phyloP scores from a whole-genome alignment of 345 rosid genomes.

The Linum trigynum region DNA sequence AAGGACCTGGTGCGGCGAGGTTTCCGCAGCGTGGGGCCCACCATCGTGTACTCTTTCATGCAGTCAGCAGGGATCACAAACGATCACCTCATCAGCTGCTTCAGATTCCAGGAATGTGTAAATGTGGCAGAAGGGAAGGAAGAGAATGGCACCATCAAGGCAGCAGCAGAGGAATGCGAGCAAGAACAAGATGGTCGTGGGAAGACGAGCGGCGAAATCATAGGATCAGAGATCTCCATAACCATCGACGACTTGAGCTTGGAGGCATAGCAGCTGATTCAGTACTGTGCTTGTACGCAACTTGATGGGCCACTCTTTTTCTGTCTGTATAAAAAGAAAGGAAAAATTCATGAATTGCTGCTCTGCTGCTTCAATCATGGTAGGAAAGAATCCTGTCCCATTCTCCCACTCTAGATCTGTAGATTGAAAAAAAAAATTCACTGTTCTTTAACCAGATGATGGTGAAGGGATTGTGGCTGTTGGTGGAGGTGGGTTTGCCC shows the following conservation, averaged over 20 bases:
- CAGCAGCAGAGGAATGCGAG: not conserved
- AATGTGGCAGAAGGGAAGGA: conserved; percentile 33
- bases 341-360: too few species aligned
- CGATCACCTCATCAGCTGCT: conserved; percentile 79
- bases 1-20: conserved; percentile 93
- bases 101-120: conserved; percentile 73
- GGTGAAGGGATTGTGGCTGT: conserved; percentile 15
- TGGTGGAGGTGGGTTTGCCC: conserved; percentile 9
- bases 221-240: conserved; percentile 30
- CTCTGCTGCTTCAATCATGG: conserved; percentile 14
- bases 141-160: conserved; percentile 19
- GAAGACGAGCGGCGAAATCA: not conserved
- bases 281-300: too few species aligned
- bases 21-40: conserved; percentile 82
- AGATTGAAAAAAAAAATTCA: conserved; percentile 24
- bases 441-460: conserved; percentile 19
- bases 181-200: conserved; percentile 9
- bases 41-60: conserved; percentile 84
- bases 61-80: conserved; percentile 76
- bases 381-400: not conserved
- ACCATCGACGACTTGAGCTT: conserved; percentile 42
- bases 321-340: too few species aligned
- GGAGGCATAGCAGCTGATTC: too few species aligned
- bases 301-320: too few species aligned
- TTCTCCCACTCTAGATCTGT: conserved; percentile 25